Conservation (phyloP, 345 rosid genomes). For the Moricandia moricandioides region DNA sequence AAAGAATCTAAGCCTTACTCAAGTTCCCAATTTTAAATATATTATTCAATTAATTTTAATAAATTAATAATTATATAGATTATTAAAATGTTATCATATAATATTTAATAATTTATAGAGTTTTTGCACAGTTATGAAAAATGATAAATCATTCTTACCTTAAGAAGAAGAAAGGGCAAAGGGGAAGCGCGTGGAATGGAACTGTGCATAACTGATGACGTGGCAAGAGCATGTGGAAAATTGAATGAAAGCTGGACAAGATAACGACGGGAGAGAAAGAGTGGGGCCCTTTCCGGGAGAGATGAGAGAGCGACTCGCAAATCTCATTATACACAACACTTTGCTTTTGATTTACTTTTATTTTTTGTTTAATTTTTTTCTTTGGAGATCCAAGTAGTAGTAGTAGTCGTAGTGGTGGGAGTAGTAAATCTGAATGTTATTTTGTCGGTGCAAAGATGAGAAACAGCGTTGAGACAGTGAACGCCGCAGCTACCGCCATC, state of each 20-base stretch:
- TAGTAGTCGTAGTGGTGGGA: background rate
- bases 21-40: too few relatives aligned
- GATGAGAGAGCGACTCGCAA: constrained; percentile 20
- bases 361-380: background rate
- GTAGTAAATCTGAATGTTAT: constrained; percentile 32
- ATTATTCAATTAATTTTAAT: too few relatives aligned
- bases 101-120: too few relatives aligned
- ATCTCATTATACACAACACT: background rate
- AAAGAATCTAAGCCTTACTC: too few relatives aligned
- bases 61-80: too few relatives aligned
- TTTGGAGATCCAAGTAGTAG: constrained; percentile 37
- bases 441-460: constrained; percentile 44
- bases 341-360: constrained; percentile 3
- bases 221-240: constrained; percentile 49
- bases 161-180: background rate
- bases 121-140: too few relatives aligned
- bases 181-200: background rate
- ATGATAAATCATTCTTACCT: too few relatives aligned
- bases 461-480: constrained; percentile 70
- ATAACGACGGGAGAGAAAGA: constrained; percentile 47
- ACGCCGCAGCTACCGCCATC: constrained; percentile 96
- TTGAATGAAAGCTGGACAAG: constrained; percentile 53
- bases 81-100: too few relatives aligned
- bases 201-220: constrained; percentile 37
- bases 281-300: background rate